Base-by-base conservation (phyloP, 768 basidiomycete species). In the Leccinum disarticulatum region DNA sequence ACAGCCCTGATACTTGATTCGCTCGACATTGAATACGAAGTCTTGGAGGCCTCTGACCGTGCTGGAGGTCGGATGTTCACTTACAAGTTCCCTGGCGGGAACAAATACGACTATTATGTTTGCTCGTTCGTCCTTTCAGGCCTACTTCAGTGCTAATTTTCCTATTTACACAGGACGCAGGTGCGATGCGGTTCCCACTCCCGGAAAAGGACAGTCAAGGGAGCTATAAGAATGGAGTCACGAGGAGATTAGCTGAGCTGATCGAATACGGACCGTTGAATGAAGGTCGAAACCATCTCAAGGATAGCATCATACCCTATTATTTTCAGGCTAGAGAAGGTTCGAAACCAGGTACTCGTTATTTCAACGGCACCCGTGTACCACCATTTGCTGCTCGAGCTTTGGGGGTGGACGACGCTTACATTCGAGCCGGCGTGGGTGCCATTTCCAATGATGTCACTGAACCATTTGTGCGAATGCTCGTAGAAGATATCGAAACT, bases 11-110 rank as follows among this genome's bases (percentile, higher is more conserved):
- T 19, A 48, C 47, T 25, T 11, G 41, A 41, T n/a, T 41, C 41
- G 41, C 41, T 80, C 9, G 75, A 70, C 11, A 76, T 81, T 64
- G 64, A 67, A 3, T 82, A 79, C 63, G 74, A 79, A 49, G 77
- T 83, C 56, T 57, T 82, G 7, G 82, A 82, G 67, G 79, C 76
- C 4, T 69, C 69, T 0, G 63, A 70, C 9, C 77, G 75, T n/a
- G 60, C 68, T 22, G 81, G 82, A 1, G 82, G 82, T 11, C 74
- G 80, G 9, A 68, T 80, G 38, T 78, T 62, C 61, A 83, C 81
- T 1, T 66, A 82, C 59, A 67, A 69, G 9, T 83, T 82, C 67
- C 59, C 62, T 1, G 57, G 68, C 22, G 66, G 56, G 13, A 66
- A 61, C 1, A 53, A 62, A 33, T 74, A 76, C 28, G 71, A 79